phyloP scores from a whole-genome alignment of 2,329 filamentous ascomycete species.

The Gliomastix tumulicola region DNA sequence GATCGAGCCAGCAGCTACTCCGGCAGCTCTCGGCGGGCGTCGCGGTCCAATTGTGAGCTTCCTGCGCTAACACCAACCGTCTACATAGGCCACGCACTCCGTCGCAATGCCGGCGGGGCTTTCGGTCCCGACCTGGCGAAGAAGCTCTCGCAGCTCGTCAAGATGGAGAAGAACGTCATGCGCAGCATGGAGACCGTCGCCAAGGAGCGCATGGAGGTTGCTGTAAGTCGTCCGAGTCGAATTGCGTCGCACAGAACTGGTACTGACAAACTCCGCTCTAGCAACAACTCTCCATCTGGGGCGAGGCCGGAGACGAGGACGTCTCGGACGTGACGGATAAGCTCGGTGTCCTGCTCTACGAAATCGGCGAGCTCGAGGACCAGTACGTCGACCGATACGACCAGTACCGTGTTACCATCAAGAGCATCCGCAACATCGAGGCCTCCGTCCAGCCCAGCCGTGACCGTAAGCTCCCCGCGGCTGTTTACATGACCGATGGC shows the following conservation, averaged over 20 bases:
- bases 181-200: conserved; percentile 93
- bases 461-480: conserved; percentile 59
- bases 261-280: conserved; percentile 25
- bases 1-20: too few species aligned
- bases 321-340: conserved; percentile 99
- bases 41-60: too few species aligned
- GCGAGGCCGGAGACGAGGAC: conserved; percentile 90
- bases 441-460: conserved; percentile 96
- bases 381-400: conserved; percentile 98
- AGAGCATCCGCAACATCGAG: conserved; percentile 98
- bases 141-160: conserved; percentile 95
- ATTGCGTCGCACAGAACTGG: too few species aligned
- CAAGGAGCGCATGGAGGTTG: conserved; percentile 96
- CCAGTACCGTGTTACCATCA: conserved; percentile 98
- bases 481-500: neutral
- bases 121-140: conserved; percentile 86
- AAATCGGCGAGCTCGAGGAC: conserved; percentile 96
- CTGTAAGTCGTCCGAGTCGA: conserved; percentile 63
- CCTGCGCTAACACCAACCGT: neutral
- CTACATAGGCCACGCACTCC: conserved; percentile 57
- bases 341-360: conserved; percentile 93
- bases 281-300: conserved; percentile 99
- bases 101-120: conserved; percentile 67
- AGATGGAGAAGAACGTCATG: conserved; percentile 99
- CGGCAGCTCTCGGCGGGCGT: too few species aligned